Percentiles rank a stretch among this genome's conserved stretches.
phyloP scores from a whole-genome alignment of 495 filamentous ascomycete genomes.

The Opeltia flavorubescens region DNA sequence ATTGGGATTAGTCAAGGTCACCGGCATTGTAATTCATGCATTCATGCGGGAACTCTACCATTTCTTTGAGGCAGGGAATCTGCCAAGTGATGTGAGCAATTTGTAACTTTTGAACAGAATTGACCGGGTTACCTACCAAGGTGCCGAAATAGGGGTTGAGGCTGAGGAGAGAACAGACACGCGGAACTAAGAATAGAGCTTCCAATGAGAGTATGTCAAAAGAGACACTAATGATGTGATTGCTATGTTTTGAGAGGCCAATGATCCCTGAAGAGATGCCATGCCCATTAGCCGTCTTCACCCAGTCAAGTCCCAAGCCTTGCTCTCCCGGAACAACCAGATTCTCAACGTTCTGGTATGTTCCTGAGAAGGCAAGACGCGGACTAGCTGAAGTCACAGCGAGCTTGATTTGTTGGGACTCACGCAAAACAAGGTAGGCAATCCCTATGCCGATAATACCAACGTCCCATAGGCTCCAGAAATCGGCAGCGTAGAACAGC shows the following conservation, averaged over 20 bases:
- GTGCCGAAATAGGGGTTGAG: conserved; percentile 86
- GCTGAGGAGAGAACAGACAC: conserved; percentile 76
- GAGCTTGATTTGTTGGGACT: conserved; percentile 20
- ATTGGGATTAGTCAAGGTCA: conserved; percentile 19
- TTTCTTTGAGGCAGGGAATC: conserved; percentile 81
- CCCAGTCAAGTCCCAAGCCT: neutral
- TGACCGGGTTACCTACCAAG: conserved; percentile 29
- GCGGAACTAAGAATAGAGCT: conserved; percentile 79
- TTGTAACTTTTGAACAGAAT: conserved; percentile 3
- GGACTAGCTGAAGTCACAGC: no score
- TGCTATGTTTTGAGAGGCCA: conserved; percentile 49
- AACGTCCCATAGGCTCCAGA: conserved; percentile 85
- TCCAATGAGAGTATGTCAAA: conserved; percentile 85
- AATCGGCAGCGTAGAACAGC: conserved; percentile 72
- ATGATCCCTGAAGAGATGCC: conserved; percentile 41
- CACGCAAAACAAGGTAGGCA: conserved; percentile 57
- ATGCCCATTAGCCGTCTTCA: neutral
- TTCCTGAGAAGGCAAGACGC: no score
- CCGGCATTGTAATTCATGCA: neutral
- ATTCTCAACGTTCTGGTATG: neutral
- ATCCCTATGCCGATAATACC: conserved; percentile 73
- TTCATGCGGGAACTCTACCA: conserved; percentile 31
- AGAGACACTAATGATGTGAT: conserved; percentile 53
- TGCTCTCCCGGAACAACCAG: neutral
- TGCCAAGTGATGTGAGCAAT: conserved; percentile 21